These are phyloP conservation scores for Daldinia sp. DNA, from an alignment of 2,329 filamentous ascomycete genomes.

Conservation along the genomic window DNA sequence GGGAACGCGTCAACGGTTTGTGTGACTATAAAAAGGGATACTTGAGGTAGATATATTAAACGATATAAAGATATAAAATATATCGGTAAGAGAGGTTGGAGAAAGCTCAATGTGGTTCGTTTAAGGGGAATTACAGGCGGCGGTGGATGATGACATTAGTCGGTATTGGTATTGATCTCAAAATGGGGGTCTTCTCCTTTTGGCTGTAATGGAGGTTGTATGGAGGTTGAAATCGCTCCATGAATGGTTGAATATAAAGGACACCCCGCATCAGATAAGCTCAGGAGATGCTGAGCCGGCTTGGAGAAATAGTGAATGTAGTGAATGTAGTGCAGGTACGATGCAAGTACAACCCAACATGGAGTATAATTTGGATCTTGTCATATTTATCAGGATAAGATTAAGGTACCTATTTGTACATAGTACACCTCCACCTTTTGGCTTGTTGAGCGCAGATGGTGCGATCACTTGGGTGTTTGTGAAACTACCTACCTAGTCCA, in stretches of 20 bases:
- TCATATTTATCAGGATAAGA: neutral
- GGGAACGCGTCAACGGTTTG: conserved; percentile 5
- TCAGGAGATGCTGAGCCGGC: conserved; percentile 19
- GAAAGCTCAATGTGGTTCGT: conserved; percentile 4
- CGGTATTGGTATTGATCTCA: conserved; percentile 17
- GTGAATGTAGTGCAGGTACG: conserved; percentile 13
- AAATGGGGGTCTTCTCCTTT: conserved; percentile 22
- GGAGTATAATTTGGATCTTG: neutral
- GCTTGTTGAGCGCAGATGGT: conserved; percentile 16
- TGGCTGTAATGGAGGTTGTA: conserved; percentile 7
- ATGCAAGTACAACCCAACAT: neutral
- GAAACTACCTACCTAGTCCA: no score
- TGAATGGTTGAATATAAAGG: conserved; percentile 29
- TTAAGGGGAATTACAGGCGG: conserved; percentile 1
- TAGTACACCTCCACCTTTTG: conserved; percentile 17
- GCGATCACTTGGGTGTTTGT: conserved; percentile 9
- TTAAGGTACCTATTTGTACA: conserved; percentile 14
- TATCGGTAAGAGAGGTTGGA: conserved; percentile 4
- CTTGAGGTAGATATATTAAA: neutral
- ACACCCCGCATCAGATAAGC: conserved; percentile 38
- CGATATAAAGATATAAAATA: neutral
- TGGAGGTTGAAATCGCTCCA: conserved; percentile 16
- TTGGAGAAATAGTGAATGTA: neutral
- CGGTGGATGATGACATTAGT: conserved; percentile 27
- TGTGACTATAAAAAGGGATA: conserved; percentile 3